phyloP scores from a whole-genome alignment of 108 stramenopile species.

The Cyclotella distinguenda region DNA sequence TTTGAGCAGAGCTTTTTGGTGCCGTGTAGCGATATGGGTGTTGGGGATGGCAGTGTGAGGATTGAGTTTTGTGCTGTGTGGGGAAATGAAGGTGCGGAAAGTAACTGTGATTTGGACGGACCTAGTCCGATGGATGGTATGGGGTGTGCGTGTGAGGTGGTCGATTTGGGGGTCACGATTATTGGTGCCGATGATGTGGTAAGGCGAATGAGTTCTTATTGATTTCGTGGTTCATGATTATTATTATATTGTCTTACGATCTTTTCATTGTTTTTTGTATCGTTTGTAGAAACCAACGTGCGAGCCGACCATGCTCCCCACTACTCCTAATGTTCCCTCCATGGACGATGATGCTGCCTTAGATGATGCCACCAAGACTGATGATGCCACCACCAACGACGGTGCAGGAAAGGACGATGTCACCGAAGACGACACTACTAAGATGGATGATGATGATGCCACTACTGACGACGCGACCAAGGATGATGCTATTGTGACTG shows the following conservation, averaged over 20 bases:
- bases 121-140: not conserved
- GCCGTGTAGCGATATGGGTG: not conserved
- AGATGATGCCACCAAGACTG: not conserved
- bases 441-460: not conserved
- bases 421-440: not conserved
- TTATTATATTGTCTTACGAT: not conserved
- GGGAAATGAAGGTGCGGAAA: not conserved
- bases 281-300: constrained; percentile 4
- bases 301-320: not conserved
- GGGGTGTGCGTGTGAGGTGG: constrained; percentile 14
- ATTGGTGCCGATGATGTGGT: constrained; percentile 5
- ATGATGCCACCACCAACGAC: not conserved
- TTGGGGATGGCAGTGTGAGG: not conserved
- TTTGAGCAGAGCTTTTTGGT: not conserved
- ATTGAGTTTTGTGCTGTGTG: constrained; percentile 10
- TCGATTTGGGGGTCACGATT: constrained; percentile 22
- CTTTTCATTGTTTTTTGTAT: not conserved
- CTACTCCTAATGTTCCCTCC: not conserved
- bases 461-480: not conserved
- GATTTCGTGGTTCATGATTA: not conserved
- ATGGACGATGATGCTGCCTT: not conserved
- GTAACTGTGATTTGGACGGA: constrained; percentile 4
- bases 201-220: not conserved
- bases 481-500: not conserved
- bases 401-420: not conserved